These are phyloP conservation scores for Neoscytalidium dimidiatum DNA, from an alignment of 2,329 filamentous ascomycete genomes.

Conservation along the genomic window DNA sequence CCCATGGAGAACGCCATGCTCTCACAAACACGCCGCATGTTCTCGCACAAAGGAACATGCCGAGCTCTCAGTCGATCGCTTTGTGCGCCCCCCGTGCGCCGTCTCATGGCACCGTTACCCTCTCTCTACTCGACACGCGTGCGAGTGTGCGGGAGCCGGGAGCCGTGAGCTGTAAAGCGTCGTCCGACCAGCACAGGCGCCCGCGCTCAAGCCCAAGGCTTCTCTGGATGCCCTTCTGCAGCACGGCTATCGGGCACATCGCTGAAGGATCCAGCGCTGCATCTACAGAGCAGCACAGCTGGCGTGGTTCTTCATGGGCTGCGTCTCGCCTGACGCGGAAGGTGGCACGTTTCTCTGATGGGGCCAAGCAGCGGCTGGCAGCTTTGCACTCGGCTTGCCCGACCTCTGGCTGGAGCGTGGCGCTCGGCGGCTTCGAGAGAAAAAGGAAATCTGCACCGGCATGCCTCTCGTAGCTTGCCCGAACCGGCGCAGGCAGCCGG, in stretches of 20 bases:
- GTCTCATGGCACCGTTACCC: not conserved
- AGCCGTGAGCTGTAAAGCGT: not conserved
- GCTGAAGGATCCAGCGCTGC: not conserved
- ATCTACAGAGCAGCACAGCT: not conserved
- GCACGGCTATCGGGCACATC: not conserved
- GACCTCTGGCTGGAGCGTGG: conserved; percentile 3
- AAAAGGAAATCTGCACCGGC: conserved; percentile 8
- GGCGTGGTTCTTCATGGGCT: not conserved
- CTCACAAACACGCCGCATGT: not conserved
- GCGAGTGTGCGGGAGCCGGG: not conserved
- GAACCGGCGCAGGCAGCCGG: not conserved
- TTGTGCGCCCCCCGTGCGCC: not conserved
- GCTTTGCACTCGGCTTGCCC: conserved; percentile 1
- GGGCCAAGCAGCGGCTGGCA: not conserved
- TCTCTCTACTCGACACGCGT: not conserved
- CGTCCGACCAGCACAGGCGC: not conserved
- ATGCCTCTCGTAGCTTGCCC: not conserved
- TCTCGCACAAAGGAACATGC: not conserved
- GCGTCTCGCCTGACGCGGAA: conserved; percentile 16
- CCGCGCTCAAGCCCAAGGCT: too few relatives aligned
- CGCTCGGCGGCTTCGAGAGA: not conserved
- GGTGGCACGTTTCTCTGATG: conserved; percentile 7
- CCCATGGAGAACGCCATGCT: conserved; percentile 6
- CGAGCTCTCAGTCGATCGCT: not conserved
- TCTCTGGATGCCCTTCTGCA: not conserved